phyloP scores from a whole-genome alignment of 805 yeast genomes.

The Saturnispora serradocipensis region DNA sequence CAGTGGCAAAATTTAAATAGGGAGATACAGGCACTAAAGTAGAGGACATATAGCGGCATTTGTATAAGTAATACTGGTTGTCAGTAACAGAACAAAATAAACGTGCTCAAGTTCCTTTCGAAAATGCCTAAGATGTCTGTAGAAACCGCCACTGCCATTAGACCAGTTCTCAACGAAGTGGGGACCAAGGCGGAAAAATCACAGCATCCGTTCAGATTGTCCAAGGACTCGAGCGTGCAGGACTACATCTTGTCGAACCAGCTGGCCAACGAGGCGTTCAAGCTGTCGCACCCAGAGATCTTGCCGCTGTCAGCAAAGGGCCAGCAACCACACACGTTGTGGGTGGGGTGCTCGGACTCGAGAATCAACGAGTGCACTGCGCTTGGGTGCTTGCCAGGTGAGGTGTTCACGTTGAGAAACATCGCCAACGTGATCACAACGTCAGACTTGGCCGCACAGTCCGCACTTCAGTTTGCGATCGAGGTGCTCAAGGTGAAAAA shows the following conservation, averaged over 20 bases:
- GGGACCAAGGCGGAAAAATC: constrained; percentile 4
- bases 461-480: constrained; percentile 82
- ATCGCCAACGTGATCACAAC: constrained; percentile 72
- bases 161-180: background rate
- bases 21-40: background rate
- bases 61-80: background rate
- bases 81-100: constrained; percentile 1
- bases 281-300: constrained; percentile 44
- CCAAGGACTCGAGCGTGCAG: constrained; percentile 37
- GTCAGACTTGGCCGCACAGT: constrained; percentile 62
- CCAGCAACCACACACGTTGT: constrained; percentile 85
- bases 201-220: constrained; percentile 33
- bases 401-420: constrained; percentile 79
- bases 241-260: constrained; percentile 43
- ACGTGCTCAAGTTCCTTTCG: constrained; percentile 4
- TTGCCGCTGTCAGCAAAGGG: constrained; percentile 66
- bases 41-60: too few relatives aligned
- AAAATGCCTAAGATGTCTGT: constrained; percentile 12
- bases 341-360: constrained; percentile 94
- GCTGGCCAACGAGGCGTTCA: constrained; percentile 37
- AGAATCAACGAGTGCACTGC: constrained; percentile 76
- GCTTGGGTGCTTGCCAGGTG: constrained; percentile 77
- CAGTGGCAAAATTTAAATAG: background rate
- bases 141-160: constrained; percentile 1
- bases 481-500: constrained; percentile 74